Conservation (phyloP, 768 basidiomycete genomes). For the Suillus luteus region DNA sequence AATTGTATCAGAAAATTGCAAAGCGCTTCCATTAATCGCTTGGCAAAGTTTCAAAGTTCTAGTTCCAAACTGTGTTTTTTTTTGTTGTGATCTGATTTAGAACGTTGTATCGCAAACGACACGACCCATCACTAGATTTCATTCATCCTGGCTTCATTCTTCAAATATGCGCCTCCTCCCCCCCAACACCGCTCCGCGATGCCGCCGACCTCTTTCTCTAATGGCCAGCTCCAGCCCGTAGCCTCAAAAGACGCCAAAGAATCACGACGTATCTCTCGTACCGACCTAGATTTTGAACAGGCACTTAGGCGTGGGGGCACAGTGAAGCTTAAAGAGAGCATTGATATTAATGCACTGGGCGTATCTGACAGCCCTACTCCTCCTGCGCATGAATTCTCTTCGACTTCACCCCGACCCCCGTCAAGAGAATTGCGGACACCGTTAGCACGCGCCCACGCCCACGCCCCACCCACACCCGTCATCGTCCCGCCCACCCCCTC, state of each 20-base stretch:
- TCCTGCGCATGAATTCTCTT: slow-evolving; percentile 41
- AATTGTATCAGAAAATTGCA: slow-evolving; percentile 8
- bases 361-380: slow-evolving; percentile 48
- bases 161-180: slow-evolving; percentile 50
- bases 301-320: slow-evolving; percentile 69
- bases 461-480: slow-evolving; percentile 44
- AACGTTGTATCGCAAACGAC: not conserved
- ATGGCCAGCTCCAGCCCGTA: slow-evolving; percentile 54
- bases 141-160: slow-evolving; percentile 66
- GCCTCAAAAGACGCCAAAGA: slow-evolving; percentile 49
- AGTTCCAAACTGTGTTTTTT: slow-evolving; percentile 1
- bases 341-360: slow-evolving; percentile 71
- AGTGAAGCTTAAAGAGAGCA: slow-evolving; percentile 66
- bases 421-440: slow-evolving; percentile 39
- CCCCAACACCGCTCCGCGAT: slow-evolving; percentile 43
- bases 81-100: not conserved
- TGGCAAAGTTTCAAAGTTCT: not conserved
- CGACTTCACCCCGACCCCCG: slow-evolving; percentile 42
- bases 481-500: slow-evolving; percentile 73
- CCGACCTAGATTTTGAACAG: slow-evolving; percentile 82
- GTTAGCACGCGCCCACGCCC: slow-evolving; percentile 30
- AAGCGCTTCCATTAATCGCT: slow-evolving; percentile 1
- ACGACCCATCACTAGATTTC: not conserved
- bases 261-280: slow-evolving; percentile 64
- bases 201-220: slow-evolving; percentile 49